Conservation (phyloP, 306 rosid species). For the Casuarina glauca region DNA sequence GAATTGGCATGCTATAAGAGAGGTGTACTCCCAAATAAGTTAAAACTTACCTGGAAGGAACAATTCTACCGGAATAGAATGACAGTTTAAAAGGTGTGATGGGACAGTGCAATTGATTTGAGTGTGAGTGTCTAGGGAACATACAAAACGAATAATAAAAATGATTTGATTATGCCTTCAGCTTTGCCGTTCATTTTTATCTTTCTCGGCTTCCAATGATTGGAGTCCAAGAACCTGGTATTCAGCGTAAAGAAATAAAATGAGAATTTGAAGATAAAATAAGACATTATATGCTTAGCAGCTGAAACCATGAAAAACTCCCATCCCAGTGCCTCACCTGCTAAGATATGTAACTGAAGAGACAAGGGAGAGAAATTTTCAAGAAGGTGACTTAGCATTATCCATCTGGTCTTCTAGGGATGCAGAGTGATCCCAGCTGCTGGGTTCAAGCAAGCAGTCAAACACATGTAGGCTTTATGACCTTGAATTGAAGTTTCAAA, state of each 20-base stretch:
- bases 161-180: neutral
- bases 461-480: neutral
- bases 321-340: neutral
- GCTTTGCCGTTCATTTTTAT: neutral
- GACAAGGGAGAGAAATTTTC: neutral
- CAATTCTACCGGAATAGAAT: neutral
- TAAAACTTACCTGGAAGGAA: neutral
- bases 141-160: neutral
- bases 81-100: constrained; percentile 3
- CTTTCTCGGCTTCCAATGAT: neutral
- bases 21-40: neutral
- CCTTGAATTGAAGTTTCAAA: neutral
- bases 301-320: neutral
- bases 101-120: neutral
- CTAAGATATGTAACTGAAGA: neutral
- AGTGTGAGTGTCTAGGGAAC: neutral
- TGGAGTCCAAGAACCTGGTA: neutral
- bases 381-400: neutral
- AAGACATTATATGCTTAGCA: neutral
- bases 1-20: neutral
- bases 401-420: neutral
- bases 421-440: neutral
- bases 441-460: neutral
- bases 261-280: neutral
- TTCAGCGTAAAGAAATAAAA: neutral